Percentiles rank a stretch among this genome's conserved stretches.
These are phyloP conservation scores for Erysimum cheiri DNA, from an alignment of 441 rosid genomes.

Conservation along the genomic window DNA sequence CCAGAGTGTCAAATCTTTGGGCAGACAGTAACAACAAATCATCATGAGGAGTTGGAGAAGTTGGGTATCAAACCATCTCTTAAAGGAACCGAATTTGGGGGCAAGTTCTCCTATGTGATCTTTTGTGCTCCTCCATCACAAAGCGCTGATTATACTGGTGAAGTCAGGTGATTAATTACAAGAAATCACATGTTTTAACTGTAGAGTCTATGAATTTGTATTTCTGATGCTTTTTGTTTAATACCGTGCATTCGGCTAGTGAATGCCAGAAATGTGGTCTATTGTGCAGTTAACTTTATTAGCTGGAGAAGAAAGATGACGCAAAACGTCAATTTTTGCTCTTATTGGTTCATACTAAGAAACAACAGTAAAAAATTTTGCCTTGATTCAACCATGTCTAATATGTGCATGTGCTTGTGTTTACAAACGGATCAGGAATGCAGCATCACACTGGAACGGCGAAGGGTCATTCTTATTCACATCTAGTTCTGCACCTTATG, in stretches of 20 bases:
- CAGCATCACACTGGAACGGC: slow-evolving; percentile 84
- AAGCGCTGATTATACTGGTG: slow-evolving; percentile 77
- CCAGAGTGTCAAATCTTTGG: slow-evolving; percentile 77
- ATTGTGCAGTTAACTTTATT: background rate
- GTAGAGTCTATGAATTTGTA: background rate
- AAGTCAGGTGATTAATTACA: slow-evolving; percentile 62
- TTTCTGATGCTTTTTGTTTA: background rate
- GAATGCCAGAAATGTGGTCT: slow-evolving; percentile 3
- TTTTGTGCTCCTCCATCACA: slow-evolving; percentile 95
- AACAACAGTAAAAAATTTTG: background rate
- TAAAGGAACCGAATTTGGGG: slow-evolving; percentile 53
- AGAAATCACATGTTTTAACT: slow-evolving; percentile 4
- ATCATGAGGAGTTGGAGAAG: slow-evolving; percentile 76
- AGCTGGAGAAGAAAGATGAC: slow-evolving; percentile 13
- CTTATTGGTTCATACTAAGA: slow-evolving; percentile 8
- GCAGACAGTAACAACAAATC: slow-evolving; percentile 74
- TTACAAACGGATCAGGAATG: slow-evolving; percentile 56
- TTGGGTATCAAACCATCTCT: slow-evolving; percentile 76
- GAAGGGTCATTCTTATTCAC: slow-evolving; percentile 90
- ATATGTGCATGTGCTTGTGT: slow-evolving; percentile 16
- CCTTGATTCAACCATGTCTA: slow-evolving; percentile 18
- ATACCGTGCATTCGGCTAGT: background rate
- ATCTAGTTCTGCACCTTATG: slow-evolving; percentile 86
- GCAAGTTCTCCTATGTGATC: slow-evolving; percentile 68
- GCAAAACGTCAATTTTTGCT: slow-evolving; percentile 1